Conservation (phyloP, 345 rosid genomes). For the Ceriops zippeliana region DNA sequence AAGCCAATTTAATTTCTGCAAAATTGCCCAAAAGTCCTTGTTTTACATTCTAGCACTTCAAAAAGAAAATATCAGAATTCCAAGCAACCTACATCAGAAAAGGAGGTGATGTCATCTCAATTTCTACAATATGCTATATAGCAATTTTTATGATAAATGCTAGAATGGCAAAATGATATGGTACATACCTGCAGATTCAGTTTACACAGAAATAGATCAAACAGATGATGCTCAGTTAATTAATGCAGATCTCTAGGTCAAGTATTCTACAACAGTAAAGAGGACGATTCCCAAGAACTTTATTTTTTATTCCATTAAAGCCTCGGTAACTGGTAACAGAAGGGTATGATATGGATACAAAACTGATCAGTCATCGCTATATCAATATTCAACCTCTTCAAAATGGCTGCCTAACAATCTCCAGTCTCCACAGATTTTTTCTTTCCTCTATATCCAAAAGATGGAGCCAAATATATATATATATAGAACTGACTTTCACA, state of each 20-base stretch:
- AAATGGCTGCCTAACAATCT: constrained; percentile 38
- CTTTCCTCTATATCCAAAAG: constrained; percentile 23
- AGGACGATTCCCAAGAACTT: constrained; percentile 20
- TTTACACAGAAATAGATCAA: background rate
- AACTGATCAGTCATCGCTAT: constrained; percentile 20
- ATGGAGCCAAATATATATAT: constrained; percentile 17
- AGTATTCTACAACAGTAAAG: constrained; percentile 8
- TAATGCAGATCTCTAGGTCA: constrained; percentile 13
- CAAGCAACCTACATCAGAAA: constrained; percentile 5
- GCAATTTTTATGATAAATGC: background rate
- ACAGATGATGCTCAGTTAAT: constrained; percentile 1
- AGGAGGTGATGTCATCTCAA: background rate
- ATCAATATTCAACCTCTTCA: constrained; percentile 31
- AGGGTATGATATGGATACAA: constrained; percentile 13
- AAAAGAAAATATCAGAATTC: constrained; percentile 5
- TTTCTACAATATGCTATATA: background rate
- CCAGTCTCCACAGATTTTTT: constrained; percentile 19
- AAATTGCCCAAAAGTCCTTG: background rate
- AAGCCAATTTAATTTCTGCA: too few species aligned
- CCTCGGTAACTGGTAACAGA: constrained; percentile 12
- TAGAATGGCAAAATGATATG: constrained; percentile 1
- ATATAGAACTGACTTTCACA: constrained; percentile 16
- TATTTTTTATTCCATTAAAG: constrained; percentile 21
- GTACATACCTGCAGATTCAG: constrained; percentile 18
- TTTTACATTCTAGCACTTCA: constrained; percentile 2